Conservation (phyloP, 129 eudicot species). For the Apium graveolens region DNA sequence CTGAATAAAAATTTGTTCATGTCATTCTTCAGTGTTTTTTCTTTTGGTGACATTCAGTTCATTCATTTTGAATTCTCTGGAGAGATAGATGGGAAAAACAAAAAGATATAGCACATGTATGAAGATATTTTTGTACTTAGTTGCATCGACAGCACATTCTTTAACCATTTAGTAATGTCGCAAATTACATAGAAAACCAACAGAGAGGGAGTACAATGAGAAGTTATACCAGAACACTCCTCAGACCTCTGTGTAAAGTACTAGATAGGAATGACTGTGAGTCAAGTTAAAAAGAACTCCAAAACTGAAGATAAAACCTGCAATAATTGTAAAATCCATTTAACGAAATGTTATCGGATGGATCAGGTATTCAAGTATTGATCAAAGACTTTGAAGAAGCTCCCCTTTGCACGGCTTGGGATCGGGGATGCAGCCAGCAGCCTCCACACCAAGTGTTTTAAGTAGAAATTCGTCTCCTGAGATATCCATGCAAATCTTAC, state of each 20-base stretch:
- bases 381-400: conserved; percentile 54
- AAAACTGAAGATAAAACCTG: conserved; percentile 4
- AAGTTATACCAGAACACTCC: conserved; percentile 10
- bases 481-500: conserved; percentile 5
- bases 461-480: conserved; percentile 58
- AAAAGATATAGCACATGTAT: too few species aligned
- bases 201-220: background rate
- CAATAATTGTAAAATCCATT: background rate
- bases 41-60: too few species aligned
- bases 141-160: conserved; percentile 20
- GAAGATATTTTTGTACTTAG: conserved; percentile 31
- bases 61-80: too few species aligned
- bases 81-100: too few species aligned
- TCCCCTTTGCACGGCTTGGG: conserved; percentile 44
- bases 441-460: conserved; percentile 44
- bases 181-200: conserved; percentile 18
- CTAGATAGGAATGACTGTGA: conserved; percentile 38
- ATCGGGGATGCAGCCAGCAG: conserved; percentile 18
- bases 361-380: conserved; percentile 13
- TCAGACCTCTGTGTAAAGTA: conserved; percentile 23
- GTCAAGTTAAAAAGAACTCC: conserved; percentile 21
- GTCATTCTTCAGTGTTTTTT: background rate
- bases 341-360: too few species aligned
- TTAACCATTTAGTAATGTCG: conserved; percentile 24
- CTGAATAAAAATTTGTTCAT: too few species aligned